A percentile compares a stretch with the other conserved stretches of the same genome.
Conservation (phyloP, 2,329 filamentous ascomycete species). For the Aspergillus luchuensis region DNA sequence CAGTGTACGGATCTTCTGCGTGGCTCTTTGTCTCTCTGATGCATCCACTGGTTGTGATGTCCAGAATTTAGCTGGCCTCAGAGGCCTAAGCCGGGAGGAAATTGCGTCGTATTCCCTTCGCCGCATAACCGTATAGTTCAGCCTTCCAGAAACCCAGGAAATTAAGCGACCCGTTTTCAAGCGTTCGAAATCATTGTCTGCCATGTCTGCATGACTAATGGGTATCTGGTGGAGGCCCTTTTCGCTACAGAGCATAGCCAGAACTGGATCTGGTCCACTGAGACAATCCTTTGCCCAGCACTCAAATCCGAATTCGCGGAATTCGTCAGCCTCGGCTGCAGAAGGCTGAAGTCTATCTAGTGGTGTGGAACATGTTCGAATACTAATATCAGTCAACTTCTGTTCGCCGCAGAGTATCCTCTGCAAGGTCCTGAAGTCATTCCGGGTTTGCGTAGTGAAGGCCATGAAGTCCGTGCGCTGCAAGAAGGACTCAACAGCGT, state of each 20-base stretch:
- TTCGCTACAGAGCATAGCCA: constrained; percentile 84
- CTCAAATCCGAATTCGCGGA: constrained; percentile 67
- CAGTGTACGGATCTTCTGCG: constrained; percentile 51
- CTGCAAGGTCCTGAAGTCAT: constrained; percentile 75
- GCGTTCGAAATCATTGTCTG: constrained; percentile 67
- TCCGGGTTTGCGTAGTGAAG: constrained; percentile 73
- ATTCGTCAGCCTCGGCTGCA: constrained; percentile 56
- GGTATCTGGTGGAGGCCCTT: constrained; percentile 69
- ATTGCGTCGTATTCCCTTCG: constrained; percentile 79
- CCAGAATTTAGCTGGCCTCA: constrained; percentile 69
- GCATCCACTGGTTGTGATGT: constrained; percentile 73
- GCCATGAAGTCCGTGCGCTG: constrained; percentile 56
- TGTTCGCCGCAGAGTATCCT: constrained; percentile 64
- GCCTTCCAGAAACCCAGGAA: constrained; percentile 69
- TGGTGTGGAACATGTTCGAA: constrained; percentile 63
- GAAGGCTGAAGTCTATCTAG: constrained; percentile 58
- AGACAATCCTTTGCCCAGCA: constrained; percentile 79
- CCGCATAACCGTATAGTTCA: constrained; percentile 65
- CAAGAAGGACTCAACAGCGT: constrained; percentile 62
- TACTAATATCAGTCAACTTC: constrained; percentile 68
- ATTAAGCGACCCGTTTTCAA: constrained; percentile 62
- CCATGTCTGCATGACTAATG: constrained; percentile 64
- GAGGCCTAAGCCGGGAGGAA: constrained; percentile 65
- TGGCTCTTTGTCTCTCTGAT: constrained; percentile 59
- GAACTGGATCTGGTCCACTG: constrained; percentile 76